Conservation (phyloP, 1,284 basidiomycete species). For the Xerocomus amazonicus region DNA sequence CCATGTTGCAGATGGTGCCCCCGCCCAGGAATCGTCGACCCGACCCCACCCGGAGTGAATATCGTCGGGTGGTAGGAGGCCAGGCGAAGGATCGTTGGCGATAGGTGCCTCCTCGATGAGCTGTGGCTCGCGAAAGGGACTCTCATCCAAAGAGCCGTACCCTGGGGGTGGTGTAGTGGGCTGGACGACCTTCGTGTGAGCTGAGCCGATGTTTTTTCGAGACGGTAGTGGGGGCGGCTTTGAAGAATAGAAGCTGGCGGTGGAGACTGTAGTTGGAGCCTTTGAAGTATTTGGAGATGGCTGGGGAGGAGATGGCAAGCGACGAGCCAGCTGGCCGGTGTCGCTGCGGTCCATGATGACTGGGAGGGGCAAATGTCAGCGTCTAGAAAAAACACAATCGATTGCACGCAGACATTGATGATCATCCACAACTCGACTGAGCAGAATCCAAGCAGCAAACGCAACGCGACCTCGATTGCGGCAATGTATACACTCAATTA, state of each 20-base stretch:
- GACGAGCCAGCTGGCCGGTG: slow-evolving; percentile 17
- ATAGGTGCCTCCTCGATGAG: slow-evolving; percentile 39
- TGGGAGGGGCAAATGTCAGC: slow-evolving; percentile 9
- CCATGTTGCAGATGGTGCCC: slow-evolving; percentile 10
- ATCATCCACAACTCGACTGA: slow-evolving; percentile 18
- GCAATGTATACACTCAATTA: slow-evolving; percentile 28
- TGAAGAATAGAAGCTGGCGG: slow-evolving; percentile 30
- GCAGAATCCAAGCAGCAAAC: slow-evolving; percentile 2
- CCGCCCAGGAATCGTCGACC: slow-evolving; percentile 20
- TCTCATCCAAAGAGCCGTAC: slow-evolving; percentile 25
- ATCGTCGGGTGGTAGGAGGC: slow-evolving; percentile 26
- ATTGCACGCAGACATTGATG: slow-evolving; percentile 12
- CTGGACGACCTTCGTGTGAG: slow-evolving; percentile 30
- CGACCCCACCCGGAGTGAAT: slow-evolving; percentile 8
- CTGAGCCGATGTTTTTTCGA: slow-evolving; percentile 30
- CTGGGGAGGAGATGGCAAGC: slow-evolving; percentile 23
- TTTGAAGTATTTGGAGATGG: slow-evolving; percentile 18
- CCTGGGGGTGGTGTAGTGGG: slow-evolving; percentile 28
- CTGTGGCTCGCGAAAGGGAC: slow-evolving; percentile 44
- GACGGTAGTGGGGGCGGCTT: slow-evolving; percentile 34
- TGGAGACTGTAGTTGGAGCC: slow-evolving; percentile 22
- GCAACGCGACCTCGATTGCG: slow-evolving; percentile 11
- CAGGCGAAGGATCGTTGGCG: slow-evolving; percentile 28
- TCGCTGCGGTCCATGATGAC: slow-evolving; percentile 28
- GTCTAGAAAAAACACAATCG: slow-evolving; percentile 1